These are phyloP conservation scores for Thalassiosira hispida DNA, from an alignment of 352 stramenopile species.

Conservation along the genomic window DNA sequence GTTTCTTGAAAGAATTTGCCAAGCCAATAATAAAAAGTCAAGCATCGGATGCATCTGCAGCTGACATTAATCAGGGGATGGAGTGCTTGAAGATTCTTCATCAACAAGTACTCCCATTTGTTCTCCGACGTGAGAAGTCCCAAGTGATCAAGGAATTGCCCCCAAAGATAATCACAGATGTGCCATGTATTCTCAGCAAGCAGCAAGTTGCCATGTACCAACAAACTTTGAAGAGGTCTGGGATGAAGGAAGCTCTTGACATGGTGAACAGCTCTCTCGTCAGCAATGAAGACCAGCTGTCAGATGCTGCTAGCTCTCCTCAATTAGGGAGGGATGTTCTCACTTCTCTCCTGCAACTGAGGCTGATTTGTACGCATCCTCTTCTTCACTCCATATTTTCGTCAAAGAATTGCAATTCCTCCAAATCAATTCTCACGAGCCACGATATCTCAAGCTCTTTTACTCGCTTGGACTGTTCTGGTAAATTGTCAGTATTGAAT, in stretches of 20 bases:
- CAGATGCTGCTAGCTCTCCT: conserved; percentile 8
- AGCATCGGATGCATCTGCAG: conserved; percentile 57
- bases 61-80: conserved; percentile 80
- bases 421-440: neutral
- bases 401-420: conserved; percentile 19
- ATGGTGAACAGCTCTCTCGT: conserved; percentile 48
- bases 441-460: conserved; percentile 3
- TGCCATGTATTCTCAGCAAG: conserved; percentile 89
- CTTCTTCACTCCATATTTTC: conserved; percentile 82
- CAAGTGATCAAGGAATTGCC: conserved; percentile 95
- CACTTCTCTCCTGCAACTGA: conserved; percentile 85
- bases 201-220: conserved; percentile 90
- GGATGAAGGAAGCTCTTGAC: conserved; percentile 61
- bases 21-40: conserved; percentile 80
- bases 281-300: conserved; percentile 6
- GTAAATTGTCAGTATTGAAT: conserved; percentile 87
- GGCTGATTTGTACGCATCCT: conserved; percentile 95
- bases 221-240: conserved; percentile 47
- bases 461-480: conserved; percentile 86
- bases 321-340: conserved; percentile 67
- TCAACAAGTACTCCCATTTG: conserved; percentile 96
- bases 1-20: conserved; percentile 80
- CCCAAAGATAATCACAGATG: conserved; percentile 93
- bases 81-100: conserved; percentile 93
- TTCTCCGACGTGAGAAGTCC: conserved; percentile 95